Evolutionary conservation across 2,329 filamentous ascomycete species (phyloP).

Genomic region (Xylariaceae sp.): DNA sequence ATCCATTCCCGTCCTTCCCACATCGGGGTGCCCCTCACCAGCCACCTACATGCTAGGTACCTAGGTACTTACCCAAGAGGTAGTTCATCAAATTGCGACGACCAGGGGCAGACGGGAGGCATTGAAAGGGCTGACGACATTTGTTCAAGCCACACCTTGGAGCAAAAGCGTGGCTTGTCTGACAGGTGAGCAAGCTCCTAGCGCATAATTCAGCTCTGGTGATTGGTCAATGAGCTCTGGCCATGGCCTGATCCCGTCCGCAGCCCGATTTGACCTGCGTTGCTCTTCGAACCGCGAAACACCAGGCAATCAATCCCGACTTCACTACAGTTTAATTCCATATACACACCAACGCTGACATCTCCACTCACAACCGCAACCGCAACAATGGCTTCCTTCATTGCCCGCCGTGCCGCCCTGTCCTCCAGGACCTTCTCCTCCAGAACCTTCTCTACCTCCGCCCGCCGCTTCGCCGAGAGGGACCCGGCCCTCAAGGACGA

Average conservation of each 20-base stretch:
- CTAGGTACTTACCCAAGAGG: no score
- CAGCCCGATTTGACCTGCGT: background rate
- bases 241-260: conserved; percentile 13
- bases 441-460: conserved; percentile 47
- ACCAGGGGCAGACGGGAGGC: no score
- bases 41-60: no score
- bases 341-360: conserved; percentile 3
- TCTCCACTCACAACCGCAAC: conserved; percentile 7
- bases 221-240: conserved; percentile 15
- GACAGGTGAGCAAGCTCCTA: no score
- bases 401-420: conserved; percentile 45
- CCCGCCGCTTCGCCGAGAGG: conserved; percentile 43
- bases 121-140: no score
- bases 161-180: no score
- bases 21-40: no score
- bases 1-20: no score
- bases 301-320: conserved; percentile 4
- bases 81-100: no score
- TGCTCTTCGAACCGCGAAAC: conserved; percentile 7
- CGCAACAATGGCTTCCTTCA: conserved; percentile 51
- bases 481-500: conserved; percentile 51
- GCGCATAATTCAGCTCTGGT: background rate
- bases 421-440: conserved; percentile 40
- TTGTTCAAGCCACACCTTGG: no score
- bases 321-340: conserved; percentile 6